Evolutionary conservation across 2,329 filamentous ascomycete species (phyloP).

Genomic region (Cladosporium sp.): DNA sequence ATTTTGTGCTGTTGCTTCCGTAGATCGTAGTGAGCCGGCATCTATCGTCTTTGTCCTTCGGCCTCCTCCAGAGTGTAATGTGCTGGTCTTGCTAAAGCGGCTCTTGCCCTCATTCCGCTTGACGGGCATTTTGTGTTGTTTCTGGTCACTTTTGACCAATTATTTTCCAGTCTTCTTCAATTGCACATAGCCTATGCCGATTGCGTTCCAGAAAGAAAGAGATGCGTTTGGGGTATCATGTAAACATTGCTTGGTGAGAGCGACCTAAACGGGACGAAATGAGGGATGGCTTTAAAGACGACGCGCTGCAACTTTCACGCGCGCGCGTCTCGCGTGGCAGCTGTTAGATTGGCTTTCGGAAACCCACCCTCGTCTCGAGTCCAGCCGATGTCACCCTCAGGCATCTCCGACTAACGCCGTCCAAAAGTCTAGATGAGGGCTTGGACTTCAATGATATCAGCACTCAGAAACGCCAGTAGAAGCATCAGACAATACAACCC

Average conservation of each 20-base stretch:
- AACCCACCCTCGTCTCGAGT: not conserved
- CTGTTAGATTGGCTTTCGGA: not conserved
- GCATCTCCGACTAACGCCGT: not conserved
- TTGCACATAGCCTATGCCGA: not conserved
- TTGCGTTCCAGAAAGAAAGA: not conserved
- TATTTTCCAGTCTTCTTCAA: not conserved
- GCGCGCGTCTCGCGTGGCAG: not conserved
- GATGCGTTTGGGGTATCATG: conserved; percentile 8
- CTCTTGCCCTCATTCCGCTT: conserved; percentile 37
- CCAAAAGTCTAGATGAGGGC: conserved; percentile 1
- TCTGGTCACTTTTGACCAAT: not conserved
- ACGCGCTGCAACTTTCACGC: not conserved
- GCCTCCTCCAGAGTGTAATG: conserved; percentile 31
- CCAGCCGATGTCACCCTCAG: not conserved
- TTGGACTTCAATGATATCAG: conserved; percentile 5
- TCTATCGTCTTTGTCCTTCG: conserved; percentile 71
- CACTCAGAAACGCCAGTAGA: not conserved
- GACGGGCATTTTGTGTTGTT: conserved; percentile 38
- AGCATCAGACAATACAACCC: not conserved
- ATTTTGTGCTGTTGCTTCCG: conserved; percentile 84
- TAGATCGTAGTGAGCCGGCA: conserved; percentile 65
- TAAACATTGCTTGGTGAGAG: not conserved
- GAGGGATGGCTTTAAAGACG: conserved; percentile 6
- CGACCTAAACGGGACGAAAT: conserved; percentile 1
- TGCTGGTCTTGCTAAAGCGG: conserved; percentile 39